phyloP scores from a whole-genome alignment of 1,284 basidiomycete species.

The Stereum hirsutum region DNA sequence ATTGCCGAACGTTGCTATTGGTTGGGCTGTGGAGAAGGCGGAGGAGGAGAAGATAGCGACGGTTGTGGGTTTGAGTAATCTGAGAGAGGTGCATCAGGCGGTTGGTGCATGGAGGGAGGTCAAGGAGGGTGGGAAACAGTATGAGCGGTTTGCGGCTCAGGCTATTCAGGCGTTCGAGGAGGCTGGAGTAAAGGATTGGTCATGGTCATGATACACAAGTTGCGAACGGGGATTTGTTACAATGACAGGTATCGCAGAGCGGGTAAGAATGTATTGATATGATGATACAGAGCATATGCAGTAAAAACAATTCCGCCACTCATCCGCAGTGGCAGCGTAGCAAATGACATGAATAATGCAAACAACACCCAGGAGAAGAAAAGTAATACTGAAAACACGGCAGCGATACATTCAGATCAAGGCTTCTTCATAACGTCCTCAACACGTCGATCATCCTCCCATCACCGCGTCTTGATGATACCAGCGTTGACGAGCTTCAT shows the following conservation, averaged over 20 bases:
- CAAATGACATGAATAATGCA: no score
- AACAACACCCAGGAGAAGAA: no score
- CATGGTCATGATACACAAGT: slow-evolving; percentile 37
- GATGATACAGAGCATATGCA: no score
- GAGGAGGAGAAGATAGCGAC: slow-evolving; percentile 38
- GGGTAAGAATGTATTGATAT: no score
- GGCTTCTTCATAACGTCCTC: neutral
- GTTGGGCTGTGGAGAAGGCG: slow-evolving; percentile 55
- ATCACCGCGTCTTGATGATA: slow-evolving; percentile 76
- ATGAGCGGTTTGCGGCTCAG: slow-evolving; percentile 40
- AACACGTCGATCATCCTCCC: no score
- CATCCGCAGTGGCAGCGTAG: no score
- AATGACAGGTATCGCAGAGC: no score
- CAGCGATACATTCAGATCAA: no score
- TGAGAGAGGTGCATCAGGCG: slow-evolving; percentile 67
- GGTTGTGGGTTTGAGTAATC: slow-evolving; percentile 68
- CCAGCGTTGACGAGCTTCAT: slow-evolving; percentile 92
- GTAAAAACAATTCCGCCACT: no score
- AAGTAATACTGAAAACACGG: neutral
- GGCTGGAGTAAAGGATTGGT: slow-evolving; percentile 41
- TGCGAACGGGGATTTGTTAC: no score
- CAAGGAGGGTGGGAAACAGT: slow-evolving; percentile 28
- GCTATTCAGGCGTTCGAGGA: slow-evolving; percentile 41
- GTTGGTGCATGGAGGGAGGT: slow-evolving; percentile 60
- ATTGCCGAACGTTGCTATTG: slow-evolving; percentile 64